Evolutionary conservation across 805 yeast species (phyloP), one percentile per base, ranked within the genome.

Genomic region (Sungouiella thailandica): DNA sequence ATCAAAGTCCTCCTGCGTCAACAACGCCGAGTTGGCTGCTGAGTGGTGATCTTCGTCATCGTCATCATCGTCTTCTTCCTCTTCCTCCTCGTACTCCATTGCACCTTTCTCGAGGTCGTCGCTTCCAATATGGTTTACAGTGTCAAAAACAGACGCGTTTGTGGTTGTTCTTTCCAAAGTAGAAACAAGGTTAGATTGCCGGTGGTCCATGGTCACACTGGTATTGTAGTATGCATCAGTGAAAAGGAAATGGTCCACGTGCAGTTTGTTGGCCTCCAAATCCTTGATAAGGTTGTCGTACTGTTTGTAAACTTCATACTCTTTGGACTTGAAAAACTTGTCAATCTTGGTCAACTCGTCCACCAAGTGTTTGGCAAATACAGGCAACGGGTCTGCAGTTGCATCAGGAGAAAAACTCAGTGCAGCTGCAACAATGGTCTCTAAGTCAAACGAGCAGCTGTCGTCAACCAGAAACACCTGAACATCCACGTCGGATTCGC

Each of bases 331-430:
- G 52, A 71, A 79, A 41, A 79, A 79, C 6, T 53, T 60, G 47
- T 75, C 77, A 37, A 79, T 67, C 44, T 74, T 77, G 16, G 44
- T 41, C 36, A 76, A 60, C 46, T 79, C 82, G n/a, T 50, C 54
- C 17, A 62, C 46, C 31, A 80, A 57, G 36, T 63, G 66, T 23
- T 62, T 55, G 24, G 76, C 41, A 39, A 80, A 79, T 3, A 69
- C 60, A 24, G 62, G 65, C 35, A 63, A 51, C 2, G 66, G 63
- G 33, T 50, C 58, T 23, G 47, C 36, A 12, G 30, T 31, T 8
- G 40, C 28, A 22, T 32, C 35, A 17, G 37, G 32, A 11, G 31
- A 25, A 11, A 37, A 32, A 4, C 36, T 10, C 7, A 29, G 38
- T 17, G 42, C 44, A 3, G 47, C 47, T 1, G 40, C 39, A 9